Conservation (phyloP, 805 yeast genomes). For the Candida stauntonica region DNA sequence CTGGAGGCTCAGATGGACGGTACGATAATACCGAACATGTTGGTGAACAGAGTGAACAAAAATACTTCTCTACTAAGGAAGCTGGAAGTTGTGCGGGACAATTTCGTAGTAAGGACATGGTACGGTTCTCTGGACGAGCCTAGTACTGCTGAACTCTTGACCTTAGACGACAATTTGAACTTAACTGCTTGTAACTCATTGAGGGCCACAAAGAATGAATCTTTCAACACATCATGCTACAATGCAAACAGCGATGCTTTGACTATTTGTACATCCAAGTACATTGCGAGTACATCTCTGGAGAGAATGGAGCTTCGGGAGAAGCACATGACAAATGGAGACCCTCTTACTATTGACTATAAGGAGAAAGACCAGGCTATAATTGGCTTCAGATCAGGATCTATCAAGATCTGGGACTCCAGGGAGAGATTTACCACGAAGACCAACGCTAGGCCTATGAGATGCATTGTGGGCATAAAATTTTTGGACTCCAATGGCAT, state of each 20-base stretch:
- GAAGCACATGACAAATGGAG: slow-evolving; percentile 9
- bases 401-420: slow-evolving; percentile 16
- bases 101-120: slow-evolving; percentile 18
- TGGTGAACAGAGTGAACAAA: slow-evolving; percentile 13
- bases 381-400: slow-evolving; percentile 22
- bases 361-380: slow-evolving; percentile 1
- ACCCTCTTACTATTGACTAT: slow-evolving; percentile 17
- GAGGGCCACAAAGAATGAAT: slow-evolving; percentile 1
- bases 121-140: slow-evolving; percentile 22
- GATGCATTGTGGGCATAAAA: slow-evolving; percentile 13
- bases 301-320: not conserved
- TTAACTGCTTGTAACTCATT: not conserved
- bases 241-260: not conserved
- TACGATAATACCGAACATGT: slow-evolving; percentile 1
- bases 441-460: slow-evolving; percentile 1
- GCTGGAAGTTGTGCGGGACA: not conserved
- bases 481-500: not conserved
- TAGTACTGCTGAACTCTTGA: slow-evolving; percentile 13
- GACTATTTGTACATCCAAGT: slow-evolving; percentile 9
- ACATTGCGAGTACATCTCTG: not conserved
- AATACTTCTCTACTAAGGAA: slow-evolving; percentile 12
- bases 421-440: slow-evolving; percentile 6
- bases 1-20: not conserved
- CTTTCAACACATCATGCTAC: slow-evolving; percentile 13
- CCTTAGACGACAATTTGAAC: slow-evolving; percentile 7